Base-by-base conservation (phyloP, 1,284 basidiomycete species). In the Fomitopsis pinicola region DNA sequence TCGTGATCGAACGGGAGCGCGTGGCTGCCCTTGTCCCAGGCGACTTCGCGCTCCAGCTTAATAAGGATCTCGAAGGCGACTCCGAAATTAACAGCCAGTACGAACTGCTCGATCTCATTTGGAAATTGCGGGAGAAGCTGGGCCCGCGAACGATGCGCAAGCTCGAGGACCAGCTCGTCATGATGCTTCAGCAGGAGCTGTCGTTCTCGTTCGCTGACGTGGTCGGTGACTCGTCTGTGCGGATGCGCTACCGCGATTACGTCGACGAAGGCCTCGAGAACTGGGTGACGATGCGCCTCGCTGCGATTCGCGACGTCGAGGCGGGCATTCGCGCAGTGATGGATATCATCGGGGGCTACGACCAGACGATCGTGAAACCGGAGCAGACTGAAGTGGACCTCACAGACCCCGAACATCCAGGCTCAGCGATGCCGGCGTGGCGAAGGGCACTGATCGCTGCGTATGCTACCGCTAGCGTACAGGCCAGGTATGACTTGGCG, bases 1-100 rank as follows among this genome's bases (percentile, higher is more conserved):
- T 93, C 42, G 74, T 94, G 28, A 77, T 93, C 14, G 90, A 94
- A 72, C 81, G 94, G 59, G 92, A 95, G 72, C 87, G 94, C 22
- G 78, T 90, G 12, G 85, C 86, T 1, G 76, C 78, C 5, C 73
- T 92, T 28, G 82, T 88, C 3, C 74, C 76, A 15, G 86, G 91
- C 69, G 92, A 95, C 71, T 73, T 86, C 46, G 80, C 89, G 17
- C 78, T 94, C 55, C 73, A 73, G 61, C 75, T 87, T 50, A 72
- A 75, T 33, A 70, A 74, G 54, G 63, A 65, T 61, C 36, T 59
- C 46, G 36, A 74, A 8, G 69, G 81, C 42, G 85, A 86, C 53
- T 65, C 78, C 12, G 78, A 82, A 64, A 83, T 85, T 66, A 70
- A 78, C 17, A 72, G 48, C 48, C 48, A 50, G 28, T 50, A 50